phyloP scores from a whole-genome alignment of 495 filamentous ascomycete genomes.

The Acidiella bohemica region DNA sequence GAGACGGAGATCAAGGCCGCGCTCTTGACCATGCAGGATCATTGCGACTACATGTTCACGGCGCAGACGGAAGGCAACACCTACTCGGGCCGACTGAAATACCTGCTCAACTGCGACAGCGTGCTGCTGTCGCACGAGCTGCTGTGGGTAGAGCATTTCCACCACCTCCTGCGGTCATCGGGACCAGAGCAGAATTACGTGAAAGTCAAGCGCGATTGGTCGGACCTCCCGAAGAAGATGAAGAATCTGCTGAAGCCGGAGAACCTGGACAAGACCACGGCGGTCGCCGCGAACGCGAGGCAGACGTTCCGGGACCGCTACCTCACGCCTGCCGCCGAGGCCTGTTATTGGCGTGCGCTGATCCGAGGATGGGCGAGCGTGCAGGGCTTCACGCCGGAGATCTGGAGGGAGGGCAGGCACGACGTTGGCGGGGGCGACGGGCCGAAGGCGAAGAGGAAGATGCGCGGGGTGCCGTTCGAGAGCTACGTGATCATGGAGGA shows the following conservation, averaged over 20 bases:
- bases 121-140: conserved; percentile 18
- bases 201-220: conserved; percentile 21
- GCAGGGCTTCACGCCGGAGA: conserved; percentile 6
- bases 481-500: conserved; percentile 14
- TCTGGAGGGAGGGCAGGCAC: conserved; percentile 3
- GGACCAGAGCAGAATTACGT: conserved; percentile 23
- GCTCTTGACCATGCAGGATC: conserved; percentile 16
- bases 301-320: conserved; percentile 23
- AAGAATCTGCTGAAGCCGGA: conserved; percentile 5
- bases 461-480: conserved; percentile 13
- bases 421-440: neutral
- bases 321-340: conserved; percentile 23
- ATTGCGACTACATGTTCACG: conserved; percentile 22
- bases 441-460: neutral
- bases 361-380: conserved; percentile 18
- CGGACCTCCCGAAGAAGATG: conserved; percentile 19
- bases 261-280: conserved; percentile 5
- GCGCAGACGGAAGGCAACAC: conserved; percentile 22
- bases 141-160: conserved; percentile 16
- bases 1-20: conserved; percentile 2
- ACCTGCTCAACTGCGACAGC: conserved; percentile 23
- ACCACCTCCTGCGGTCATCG: conserved; percentile 19
- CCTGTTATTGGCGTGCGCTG: conserved; percentile 25
- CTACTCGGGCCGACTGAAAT: conserved; percentile 23
- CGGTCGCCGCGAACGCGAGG: conserved; percentile 20